Evolutionary conservation across 352 stramenopile genomes (phyloP), one percentile per base, ranked within the genome.

Genomic region (Phytophthora idaei): DNA sequence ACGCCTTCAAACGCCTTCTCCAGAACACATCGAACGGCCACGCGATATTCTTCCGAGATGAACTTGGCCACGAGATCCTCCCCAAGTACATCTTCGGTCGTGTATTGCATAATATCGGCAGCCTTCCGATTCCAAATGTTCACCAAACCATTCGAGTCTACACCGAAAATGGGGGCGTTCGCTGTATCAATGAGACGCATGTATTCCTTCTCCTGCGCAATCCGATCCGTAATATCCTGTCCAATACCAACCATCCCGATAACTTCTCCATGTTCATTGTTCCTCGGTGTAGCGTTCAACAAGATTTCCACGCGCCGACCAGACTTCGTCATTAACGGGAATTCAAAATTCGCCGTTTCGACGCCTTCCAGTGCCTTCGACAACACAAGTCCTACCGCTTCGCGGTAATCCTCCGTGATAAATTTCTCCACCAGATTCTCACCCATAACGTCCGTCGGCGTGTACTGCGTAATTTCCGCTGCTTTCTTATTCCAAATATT

Each of bases 91-190:
- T 97, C 90, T 64, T 92, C 68, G 34, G 79, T 84, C 5, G 73
- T 77, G 64, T 92, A 97, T 39, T 92, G 86, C 37, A 87, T 95
- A 45, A 89, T 85, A 39, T 87, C 85, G n/a, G 80, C 74, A 49
- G 82, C 87, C 57, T 91, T 93, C 12, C 90, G 67, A 64, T 97
- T 90, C 81, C 81, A 90, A 54, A 87, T 85, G 55, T 88, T 88
- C 5, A 90, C 77, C 11, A 71, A 41, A 12, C 76, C 76, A 39
- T 89, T 76, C 2, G 67, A 70, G 58, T 92, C 80, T 25, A 90
- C 76, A 55, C 81, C 84, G 67, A 92, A 89, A 36, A 90, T 90
- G 5, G 83, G 78, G 47, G 80, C 75, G 61, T 92, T 90, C 0
- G 84, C 81, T 28, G 77, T 88, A 60, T 92, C 80, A 42, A 93